A percentile compares a stretch with the other conserved stretches of the same genome.
Evolutionary conservation across 805 yeast genomes (phyloP).

Genomic region (Barnettozyma siamensis): DNA sequence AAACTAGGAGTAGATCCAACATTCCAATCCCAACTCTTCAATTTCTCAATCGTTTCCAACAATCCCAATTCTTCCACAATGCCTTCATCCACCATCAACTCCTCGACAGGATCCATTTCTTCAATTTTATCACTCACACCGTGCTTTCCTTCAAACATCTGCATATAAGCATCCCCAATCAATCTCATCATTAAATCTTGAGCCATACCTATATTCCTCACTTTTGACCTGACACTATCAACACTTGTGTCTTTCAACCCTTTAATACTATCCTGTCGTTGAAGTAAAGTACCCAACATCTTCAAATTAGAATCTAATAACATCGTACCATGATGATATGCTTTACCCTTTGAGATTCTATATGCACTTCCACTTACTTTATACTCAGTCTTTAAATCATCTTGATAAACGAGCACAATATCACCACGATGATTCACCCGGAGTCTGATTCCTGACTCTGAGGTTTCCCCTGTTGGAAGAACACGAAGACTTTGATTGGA

Average conservation of each 20-base stretch:
- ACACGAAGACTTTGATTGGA: too few species aligned
- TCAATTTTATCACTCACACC: too few species aligned
- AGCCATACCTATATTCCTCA: slow-evolving; percentile 52
- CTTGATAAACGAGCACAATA: slow-evolving; percentile 37
- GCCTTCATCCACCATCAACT: not conserved
- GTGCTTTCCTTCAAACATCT: not conserved
- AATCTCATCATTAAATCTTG: slow-evolving; percentile 39
- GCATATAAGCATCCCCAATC: not conserved
- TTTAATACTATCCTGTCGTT: slow-evolving; percentile 26
- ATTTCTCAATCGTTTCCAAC: slow-evolving; percentile 37
- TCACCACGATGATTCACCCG: slow-evolving; percentile 74
- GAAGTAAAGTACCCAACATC: slow-evolving; percentile 54
- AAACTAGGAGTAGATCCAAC: slow-evolving; percentile 77
- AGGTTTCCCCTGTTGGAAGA: too few species aligned
- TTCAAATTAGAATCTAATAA: slow-evolving; percentile 59
- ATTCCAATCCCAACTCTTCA: slow-evolving; percentile 66
- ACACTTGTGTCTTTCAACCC: slow-evolving; percentile 42
- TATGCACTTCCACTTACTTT: slow-evolving; percentile 94
- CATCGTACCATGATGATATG: slow-evolving; percentile 97
- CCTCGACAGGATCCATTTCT: not conserved
- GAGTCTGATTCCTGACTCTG: too few species aligned
- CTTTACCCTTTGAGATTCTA: slow-evolving; percentile 72
- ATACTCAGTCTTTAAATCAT: slow-evolving; percentile 30
- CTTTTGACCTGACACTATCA: slow-evolving; percentile 76
- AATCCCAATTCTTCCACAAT: slow-evolving; percentile 15